Evolutionary conservation across 2,329 filamentous ascomycete genomes (phyloP).

Genomic region (Venturia aucupariae): DNA sequence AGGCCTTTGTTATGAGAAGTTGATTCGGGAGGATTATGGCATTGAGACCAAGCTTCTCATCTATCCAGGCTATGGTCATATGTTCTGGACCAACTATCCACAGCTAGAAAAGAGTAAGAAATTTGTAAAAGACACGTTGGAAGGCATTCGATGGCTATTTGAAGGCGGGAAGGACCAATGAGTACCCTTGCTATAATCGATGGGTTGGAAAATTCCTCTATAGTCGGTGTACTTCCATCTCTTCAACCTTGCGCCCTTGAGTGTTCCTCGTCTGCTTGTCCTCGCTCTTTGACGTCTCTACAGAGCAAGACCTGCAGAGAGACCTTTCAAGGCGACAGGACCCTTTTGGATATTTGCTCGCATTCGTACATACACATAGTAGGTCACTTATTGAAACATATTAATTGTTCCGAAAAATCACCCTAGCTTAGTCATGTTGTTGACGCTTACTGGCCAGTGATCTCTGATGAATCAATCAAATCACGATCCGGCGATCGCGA

Average conservation of each 20-base stretch:
- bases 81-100: conserved; percentile 10
- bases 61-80: conserved; percentile 17
- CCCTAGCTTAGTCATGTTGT: background rate
- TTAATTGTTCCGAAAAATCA: background rate
- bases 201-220: too few relatives aligned
- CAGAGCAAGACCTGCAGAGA: too few relatives aligned
- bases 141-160: conserved; percentile 15
- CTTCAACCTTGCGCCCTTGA: too few relatives aligned
- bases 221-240: too few relatives aligned
- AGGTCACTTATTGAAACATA: background rate
- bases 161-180: background rate
- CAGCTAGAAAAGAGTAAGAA: conserved; percentile 10
- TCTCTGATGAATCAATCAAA: too few relatives aligned
- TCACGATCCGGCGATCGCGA: too few relatives aligned
- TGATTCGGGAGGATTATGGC: conserved; percentile 15
- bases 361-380: background rate
- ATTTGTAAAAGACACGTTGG: conserved; percentile 10
- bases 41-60: conserved; percentile 16
- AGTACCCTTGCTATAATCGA: too few relatives aligned
- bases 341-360: too few relatives aligned
- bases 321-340: too few relatives aligned
- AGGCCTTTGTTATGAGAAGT: conserved; percentile 15
- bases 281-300: too few relatives aligned
- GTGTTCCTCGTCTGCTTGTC: too few relatives aligned
- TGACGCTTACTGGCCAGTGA: too few relatives aligned